phyloP scores from a whole-genome alignment of 371 early-diverging fungal species.

The Mucor irregularis region DNA sequence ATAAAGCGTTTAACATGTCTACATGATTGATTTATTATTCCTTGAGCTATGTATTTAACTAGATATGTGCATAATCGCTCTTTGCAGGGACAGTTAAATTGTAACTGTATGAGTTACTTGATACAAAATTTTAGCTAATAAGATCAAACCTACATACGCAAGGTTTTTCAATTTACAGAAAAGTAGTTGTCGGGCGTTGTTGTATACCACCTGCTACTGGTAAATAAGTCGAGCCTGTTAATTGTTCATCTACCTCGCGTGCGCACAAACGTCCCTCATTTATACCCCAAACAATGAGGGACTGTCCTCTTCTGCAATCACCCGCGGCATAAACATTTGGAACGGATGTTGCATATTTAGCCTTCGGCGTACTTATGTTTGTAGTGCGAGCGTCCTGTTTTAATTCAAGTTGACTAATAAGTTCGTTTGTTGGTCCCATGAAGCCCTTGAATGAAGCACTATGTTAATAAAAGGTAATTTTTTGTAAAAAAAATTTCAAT shows the following conservation, averaged over 20 bases:
- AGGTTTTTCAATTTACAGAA: too few species aligned
- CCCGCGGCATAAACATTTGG: slow-evolving; percentile 93
- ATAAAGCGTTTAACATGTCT: too few species aligned
- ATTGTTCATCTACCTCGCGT: slow-evolving; percentile 81
- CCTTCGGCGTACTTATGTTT: slow-evolving; percentile 77
- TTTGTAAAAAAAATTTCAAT: background rate
- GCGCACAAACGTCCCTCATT: slow-evolving; percentile 96
- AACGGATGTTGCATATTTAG: slow-evolving; percentile 75
- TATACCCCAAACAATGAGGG: slow-evolving; percentile 95
- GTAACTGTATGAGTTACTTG: too few species aligned
- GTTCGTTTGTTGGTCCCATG: slow-evolving; percentile 88
- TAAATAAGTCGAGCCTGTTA: slow-evolving; percentile 70
- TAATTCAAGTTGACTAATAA: slow-evolving; percentile 78
- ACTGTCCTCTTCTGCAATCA: slow-evolving; percentile 95
- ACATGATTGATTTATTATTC: too few species aligned
- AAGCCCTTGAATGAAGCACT: slow-evolving; percentile 71
- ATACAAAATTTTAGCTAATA: too few species aligned
- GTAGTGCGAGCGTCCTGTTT: slow-evolving; percentile 68
- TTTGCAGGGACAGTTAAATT: too few species aligned
- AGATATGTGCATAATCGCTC: too few species aligned
- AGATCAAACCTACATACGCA: too few species aligned
- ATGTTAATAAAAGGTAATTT: background rate
- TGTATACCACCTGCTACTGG: slow-evolving; percentile 70
- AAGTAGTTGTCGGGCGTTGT: slow-evolving; percentile 48
- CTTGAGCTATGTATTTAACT: too few species aligned